phyloP scores from a whole-genome alignment of 2,329 filamentous ascomycete genomes.

The Cladobotryum protrusum region DNA sequence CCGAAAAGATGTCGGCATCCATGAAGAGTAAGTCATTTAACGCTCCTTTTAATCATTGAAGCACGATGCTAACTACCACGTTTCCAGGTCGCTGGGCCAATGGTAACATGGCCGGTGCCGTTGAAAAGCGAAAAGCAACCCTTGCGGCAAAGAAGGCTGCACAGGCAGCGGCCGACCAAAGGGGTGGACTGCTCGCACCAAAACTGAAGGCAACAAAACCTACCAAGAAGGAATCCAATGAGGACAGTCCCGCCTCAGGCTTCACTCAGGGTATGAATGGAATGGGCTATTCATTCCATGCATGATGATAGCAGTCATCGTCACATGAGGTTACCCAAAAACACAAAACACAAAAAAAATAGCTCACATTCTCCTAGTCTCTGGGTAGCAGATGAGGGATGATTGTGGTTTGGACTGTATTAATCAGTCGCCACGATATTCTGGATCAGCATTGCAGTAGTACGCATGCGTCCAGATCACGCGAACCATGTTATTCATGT shows the following conservation, averaged over 20 bases:
- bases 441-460: too few species aligned
- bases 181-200: constrained; percentile 30
- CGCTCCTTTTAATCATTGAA: not conserved
- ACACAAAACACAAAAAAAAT: not conserved
- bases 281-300: constrained; percentile 22
- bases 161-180: constrained; percentile 35
- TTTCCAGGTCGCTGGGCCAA: constrained; percentile 51
- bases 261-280: constrained; percentile 24
- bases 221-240: constrained; percentile 26
- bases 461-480: too few species aligned
- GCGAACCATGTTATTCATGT: too few species aligned
- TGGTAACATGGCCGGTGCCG: constrained; percentile 54
- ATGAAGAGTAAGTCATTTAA: constrained; percentile 50
- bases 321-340: not conserved
- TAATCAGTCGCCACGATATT: too few species aligned
- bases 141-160: constrained; percentile 53
- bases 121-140: constrained; percentile 54
- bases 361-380: too few species aligned
- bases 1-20: constrained; percentile 59
- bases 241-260: constrained; percentile 18
- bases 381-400: too few species aligned
- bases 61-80: constrained; percentile 19
- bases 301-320: not conserved
- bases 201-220: constrained; percentile 30
- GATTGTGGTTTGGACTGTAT: too few species aligned